A percentile compares a stretch with the other conserved stretches of the same genome.
phyloP scores from a whole-genome alignment of 1,284 basidiomycete genomes.

The Pascua sp. region DNA sequence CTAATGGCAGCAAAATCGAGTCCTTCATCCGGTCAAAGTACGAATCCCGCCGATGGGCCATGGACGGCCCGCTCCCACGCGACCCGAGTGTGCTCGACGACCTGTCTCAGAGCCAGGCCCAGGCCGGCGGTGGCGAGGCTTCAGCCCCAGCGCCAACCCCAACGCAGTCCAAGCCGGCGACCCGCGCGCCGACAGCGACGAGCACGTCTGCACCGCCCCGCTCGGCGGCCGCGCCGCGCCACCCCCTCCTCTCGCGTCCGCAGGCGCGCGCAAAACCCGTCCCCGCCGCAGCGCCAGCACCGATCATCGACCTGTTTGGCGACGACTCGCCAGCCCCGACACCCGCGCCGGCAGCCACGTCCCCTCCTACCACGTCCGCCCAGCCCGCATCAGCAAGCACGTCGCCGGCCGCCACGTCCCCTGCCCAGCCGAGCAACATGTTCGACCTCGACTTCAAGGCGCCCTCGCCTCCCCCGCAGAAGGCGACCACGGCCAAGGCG shows the following conservation, averaged over 20 bases:
- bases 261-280: neutral
- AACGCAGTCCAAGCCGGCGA: neutral
- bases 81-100: constrained; percentile 78
- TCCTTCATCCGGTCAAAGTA: constrained; percentile 98
- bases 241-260: constrained; percentile 42
- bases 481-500: constrained; percentile 27
- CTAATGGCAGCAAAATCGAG: constrained; percentile 78
- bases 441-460: constrained; percentile 51
- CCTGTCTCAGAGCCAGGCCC: neutral
- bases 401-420: constrained; percentile 18
- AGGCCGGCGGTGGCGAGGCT: neutral
- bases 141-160: neutral
- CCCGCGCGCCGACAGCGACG: constrained; percentile 25
- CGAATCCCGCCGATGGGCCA: constrained; percentile 86
- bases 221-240: constrained; percentile 22
- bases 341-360: constrained; percentile 5
- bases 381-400: constrained; percentile 20
- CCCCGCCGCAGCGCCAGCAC: constrained; percentile 20
- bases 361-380: constrained; percentile 22
- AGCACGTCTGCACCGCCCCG: constrained; percentile 21
- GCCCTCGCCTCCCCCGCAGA: constrained; percentile 29
- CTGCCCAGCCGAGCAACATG: constrained; percentile 31
- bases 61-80: constrained; percentile 74
- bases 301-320: constrained; percentile 41
- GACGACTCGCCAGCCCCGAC: constrained; percentile 18